Conservation (phyloP, 169 alveolate species). For the Cytauxzoon felis region DNA sequence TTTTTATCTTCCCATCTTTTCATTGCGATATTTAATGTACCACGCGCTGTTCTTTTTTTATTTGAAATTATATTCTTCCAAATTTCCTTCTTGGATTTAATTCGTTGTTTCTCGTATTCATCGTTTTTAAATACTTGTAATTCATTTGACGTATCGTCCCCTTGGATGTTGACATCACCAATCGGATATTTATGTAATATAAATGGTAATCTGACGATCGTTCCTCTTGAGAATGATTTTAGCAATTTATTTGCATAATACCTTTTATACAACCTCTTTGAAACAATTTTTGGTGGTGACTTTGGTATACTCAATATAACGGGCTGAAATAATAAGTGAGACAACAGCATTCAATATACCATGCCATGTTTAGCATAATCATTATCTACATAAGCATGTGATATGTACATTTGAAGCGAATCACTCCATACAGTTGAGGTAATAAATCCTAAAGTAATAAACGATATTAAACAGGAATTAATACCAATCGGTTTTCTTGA, state of each 20-base stretch:
- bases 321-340: conserved; percentile 2
- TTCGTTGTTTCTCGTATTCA: neutral
- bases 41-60: conserved; percentile 21
- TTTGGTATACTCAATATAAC: conserved; percentile 32
- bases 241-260: conserved; percentile 34
- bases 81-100: conserved; percentile 33
- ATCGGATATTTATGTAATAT: conserved; percentile 28
- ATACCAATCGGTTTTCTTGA: conserved; percentile 56
- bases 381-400: conserved; percentile 48
- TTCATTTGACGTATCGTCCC: neutral
- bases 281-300: conserved; percentile 18
- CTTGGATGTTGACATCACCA: neutral
- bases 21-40: conserved; percentile 40
- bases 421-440: conserved; percentile 53
- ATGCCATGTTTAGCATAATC: conserved; percentile 55
- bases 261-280: conserved; percentile 24
- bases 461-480: neutral
- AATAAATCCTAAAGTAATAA: conserved; percentile 34
- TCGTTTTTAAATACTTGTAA: conserved; percentile 1
- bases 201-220: conserved; percentile 40
- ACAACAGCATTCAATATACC: conserved; percentile 4
- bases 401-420: conserved; percentile 47
- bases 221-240: conserved; percentile 26
- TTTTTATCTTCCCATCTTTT: conserved; percentile 18
- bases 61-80: conserved; percentile 50